Evolutionary conservation across 345 rosid genomes (phyloP), one percentile per base, ranked within the genome.

Genomic region (Salix arbutifolia): DNA sequence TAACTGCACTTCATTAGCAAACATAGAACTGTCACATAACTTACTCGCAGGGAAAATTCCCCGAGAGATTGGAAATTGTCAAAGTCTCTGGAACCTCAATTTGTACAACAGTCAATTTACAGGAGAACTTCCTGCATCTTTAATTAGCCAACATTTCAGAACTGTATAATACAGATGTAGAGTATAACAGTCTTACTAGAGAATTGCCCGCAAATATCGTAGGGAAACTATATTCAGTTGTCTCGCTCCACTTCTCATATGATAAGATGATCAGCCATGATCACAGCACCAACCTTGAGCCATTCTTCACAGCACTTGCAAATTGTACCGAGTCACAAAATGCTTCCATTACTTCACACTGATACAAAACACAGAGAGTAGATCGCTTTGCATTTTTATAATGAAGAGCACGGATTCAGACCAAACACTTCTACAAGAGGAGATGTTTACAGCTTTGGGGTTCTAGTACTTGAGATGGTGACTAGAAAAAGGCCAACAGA

Each of bases 381-480:
- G 52, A 30, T 61, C 37, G 18, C 21, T 28, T 44, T 8, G 8
- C 28, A 0, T 40, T 78, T 46, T 33, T 61, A 18, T 26, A 52
- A 70, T 70, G 65, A 85, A 90, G 91, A 88, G 66, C 88, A 90
- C 17, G 93, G 84, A 18, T 83, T 80, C 64, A 90, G 91, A 79
- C 81, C 84, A 4, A 84, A 70, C 71, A 78, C 84, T 33, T 88
- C 93, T 4, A 86, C 85, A 5, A 85, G 79, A 77, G 90, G 90
- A 40, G 93, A 88, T 76, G 90, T 88, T 31, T 88, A 86, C 82
- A 90, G 90, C 86, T 90, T 88, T 8, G 91, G 90, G 21, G 33
- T 86, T 53, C 67, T 88, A n/a, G 87, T 88, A 66, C 88, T 90
- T 8, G 91, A 86, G 85, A 86, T 85, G 74, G 82, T 88, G 68